phyloP scores from a whole-genome alignment of 1,139 yeast species.

The Pichia sp. region DNA sequence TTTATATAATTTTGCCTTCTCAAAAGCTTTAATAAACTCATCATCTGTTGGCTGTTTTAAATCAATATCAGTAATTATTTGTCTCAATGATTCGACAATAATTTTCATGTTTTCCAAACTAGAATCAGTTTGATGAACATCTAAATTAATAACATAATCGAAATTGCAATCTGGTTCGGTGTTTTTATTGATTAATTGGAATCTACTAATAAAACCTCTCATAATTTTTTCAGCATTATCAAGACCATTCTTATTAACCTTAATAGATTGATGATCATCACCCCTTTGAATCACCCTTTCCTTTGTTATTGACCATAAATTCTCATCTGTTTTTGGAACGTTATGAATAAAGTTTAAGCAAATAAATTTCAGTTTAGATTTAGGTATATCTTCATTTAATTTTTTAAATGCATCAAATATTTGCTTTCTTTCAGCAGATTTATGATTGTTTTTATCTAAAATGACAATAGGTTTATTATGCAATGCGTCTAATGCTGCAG shows the following conservation, averaged over 20 bases:
- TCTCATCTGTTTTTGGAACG: conserved; percentile 24
- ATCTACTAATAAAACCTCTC: conserved; percentile 66
- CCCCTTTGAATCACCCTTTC: conserved; percentile 65
- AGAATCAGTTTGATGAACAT: conserved; percentile 38
- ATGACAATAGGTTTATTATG: conserved; percentile 45
- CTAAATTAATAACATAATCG: conserved; percentile 56
- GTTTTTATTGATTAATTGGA: conserved; percentile 47
- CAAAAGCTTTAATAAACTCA: conserved; percentile 39
- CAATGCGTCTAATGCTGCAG: conserved; percentile 41
- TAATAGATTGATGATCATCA: conserved; percentile 85
- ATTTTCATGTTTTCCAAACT: conserved; percentile 47
- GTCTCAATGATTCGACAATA: conserved; percentile 37
- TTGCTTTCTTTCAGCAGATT: conserved; percentile 59
- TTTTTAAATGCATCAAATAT: conserved; percentile 50
- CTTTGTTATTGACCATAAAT: conserved; percentile 48
- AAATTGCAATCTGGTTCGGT: conserved; percentile 61
- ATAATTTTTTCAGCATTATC: conserved; percentile 53
- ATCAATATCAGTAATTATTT: conserved; percentile 44
- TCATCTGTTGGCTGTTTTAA: conserved; percentile 38
- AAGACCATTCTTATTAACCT: conserved; percentile 41
- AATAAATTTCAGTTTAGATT: conserved; percentile 42
- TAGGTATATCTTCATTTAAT: conserved; percentile 32
- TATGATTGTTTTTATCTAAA: conserved; percentile 81
- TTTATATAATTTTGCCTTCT: conserved; percentile 43
- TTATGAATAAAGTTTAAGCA: conserved; percentile 63